phyloP scores from a whole-genome alignment of 306 rosid genomes.

The Vigna radiata region DNA sequence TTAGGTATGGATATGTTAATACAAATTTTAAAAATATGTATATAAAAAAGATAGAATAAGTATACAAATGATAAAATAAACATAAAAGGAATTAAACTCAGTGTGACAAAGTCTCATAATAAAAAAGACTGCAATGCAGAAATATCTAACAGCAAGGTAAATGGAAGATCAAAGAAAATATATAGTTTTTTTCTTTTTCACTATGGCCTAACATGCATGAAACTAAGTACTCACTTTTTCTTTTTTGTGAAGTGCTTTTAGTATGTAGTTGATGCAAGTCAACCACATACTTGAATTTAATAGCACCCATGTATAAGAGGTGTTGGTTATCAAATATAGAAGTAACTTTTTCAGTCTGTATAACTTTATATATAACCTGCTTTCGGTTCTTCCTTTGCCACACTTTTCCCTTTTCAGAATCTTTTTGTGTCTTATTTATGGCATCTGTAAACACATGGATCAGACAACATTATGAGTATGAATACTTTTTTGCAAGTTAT shows the following conservation, averaged over 20 bases:
- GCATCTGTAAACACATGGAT: constrained; percentile 13
- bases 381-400: constrained; percentile 13
- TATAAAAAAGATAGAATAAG: not conserved
- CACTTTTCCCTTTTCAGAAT: constrained; percentile 7
- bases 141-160: not conserved
- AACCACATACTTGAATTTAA: not conserved
- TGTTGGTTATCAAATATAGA: constrained; percentile 19
- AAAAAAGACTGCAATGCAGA: not conserved
- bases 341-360: constrained; percentile 31
- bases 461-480: constrained; percentile 11
- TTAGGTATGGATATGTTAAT: not conserved
- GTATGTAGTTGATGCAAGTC: not conserved
- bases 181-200: not conserved
- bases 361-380: constrained; percentile 33
- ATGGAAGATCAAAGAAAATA: not conserved
- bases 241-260: not conserved
- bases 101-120: not conserved
- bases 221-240: not conserved
- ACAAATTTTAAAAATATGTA: not conserved
- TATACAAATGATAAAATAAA: too few relatives aligned
- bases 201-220: not conserved
- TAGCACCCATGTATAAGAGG: not conserved
- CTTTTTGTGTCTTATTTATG: constrained; percentile 27
- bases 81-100: not conserved
- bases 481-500: not conserved